Conservation (phyloP, 164 flowering plant species). For the Hamamelis virginiana region DNA sequence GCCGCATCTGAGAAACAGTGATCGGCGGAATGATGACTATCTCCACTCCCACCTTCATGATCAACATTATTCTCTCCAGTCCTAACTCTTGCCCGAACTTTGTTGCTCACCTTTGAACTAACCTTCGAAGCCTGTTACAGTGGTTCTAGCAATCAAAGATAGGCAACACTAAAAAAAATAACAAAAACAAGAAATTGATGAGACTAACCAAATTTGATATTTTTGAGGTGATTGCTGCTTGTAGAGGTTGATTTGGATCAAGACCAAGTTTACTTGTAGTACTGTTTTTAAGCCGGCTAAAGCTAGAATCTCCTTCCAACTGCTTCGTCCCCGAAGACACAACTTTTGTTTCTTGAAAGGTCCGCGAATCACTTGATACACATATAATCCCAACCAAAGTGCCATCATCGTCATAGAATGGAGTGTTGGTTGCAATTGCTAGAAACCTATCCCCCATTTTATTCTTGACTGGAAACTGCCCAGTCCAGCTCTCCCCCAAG, state of each 20-base stretch:
- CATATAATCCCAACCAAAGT: conserved; percentile 76
- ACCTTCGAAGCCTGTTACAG: conserved; percentile 69
- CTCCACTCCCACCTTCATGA: conserved; percentile 65
- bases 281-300: conserved; percentile 36
- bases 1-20: conserved; percentile 48
- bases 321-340: conserved; percentile 23
- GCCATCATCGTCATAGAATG: conserved; percentile 82
- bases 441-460: conserved; percentile 62
- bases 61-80: conserved; percentile 45
- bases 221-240: conserved; percentile 84
- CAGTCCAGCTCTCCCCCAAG: conserved; percentile 85
- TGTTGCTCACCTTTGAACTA: conserved; percentile 78
- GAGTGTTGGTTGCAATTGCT: conserved; percentile 64
- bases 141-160: conserved; percentile 22
- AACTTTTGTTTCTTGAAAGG: conserved; percentile 43
- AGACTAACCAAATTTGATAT: conserved; percentile 77
- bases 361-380: conserved; percentile 69
- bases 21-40: conserved; percentile 65
- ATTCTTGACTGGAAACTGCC: conserved; percentile 74
- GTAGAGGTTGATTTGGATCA: conserved; percentile 82
- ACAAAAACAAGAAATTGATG: conserved; percentile 2
- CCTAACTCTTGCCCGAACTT: conserved; percentile 64
- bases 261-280: conserved; percentile 53
- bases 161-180: conserved; percentile 11
- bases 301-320: conserved; percentile 37